Evolutionary conservation across 1,284 basidiomycete species (phyloP).

Genomic region (Xanthoconium separans): DNA sequence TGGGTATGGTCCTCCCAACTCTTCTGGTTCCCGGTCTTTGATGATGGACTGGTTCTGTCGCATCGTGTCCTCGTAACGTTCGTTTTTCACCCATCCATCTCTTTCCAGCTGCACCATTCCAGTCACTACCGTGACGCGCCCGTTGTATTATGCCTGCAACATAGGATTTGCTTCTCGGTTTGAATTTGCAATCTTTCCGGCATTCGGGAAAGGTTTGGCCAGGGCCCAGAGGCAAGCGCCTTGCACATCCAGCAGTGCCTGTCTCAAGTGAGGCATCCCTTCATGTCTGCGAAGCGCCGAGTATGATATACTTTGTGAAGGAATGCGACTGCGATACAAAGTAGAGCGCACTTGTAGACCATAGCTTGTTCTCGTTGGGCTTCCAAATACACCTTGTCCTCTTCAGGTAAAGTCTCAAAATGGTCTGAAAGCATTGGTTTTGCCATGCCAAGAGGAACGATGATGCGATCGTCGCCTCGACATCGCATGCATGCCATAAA

Average conservation of each 20-base stretch:
- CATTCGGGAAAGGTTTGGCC: neutral
- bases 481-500: neutral
- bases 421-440: too few relatives aligned
- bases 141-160: neutral
- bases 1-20: constrained; percentile 1
- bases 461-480: neutral
- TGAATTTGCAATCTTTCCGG: neutral
- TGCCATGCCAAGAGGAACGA: neutral
- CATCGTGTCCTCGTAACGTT: neutral
- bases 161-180: neutral
- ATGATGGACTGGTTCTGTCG: neutral
- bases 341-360: neutral
- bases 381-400: neutral
- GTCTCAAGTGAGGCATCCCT: neutral
- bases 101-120: neutral
- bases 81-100: neutral
- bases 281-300: neutral
- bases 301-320: neutral
- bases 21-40: neutral
- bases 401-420: neutral
- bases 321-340: too few relatives aligned
- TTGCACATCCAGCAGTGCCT: neutral
- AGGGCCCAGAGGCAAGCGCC: too few relatives aligned
- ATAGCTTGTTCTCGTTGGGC: neutral
- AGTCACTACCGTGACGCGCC: neutral